Base-by-base conservation (phyloP, 257 asterid genomes). In the Ajuga chamaepitys region DNA sequence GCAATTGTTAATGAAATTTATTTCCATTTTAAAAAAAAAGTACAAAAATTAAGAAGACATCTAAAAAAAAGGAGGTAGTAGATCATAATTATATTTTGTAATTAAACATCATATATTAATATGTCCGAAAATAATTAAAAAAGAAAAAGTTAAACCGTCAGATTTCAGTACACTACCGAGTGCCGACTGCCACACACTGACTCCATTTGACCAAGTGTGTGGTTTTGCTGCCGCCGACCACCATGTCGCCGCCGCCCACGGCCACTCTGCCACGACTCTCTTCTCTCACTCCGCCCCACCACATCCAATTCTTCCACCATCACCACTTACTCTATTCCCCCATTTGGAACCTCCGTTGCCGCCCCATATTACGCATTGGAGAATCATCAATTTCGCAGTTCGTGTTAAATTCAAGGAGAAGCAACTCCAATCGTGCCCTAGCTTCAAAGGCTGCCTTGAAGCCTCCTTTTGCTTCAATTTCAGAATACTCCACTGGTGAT, bases 381-480 rank as follows among this genome's bases (percentile, higher is more conserved):
- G 10, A 22, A 2, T 34, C 59, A 38, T 40, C 20, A 26, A 41
- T 41, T 50, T 64, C 68, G 62, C 81, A 76, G 82, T 28, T 71
- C 1, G 17, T 51, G 52, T 32, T 54, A 3, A 77, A 26, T 40
- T 37, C 79, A 24, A 42, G 47, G 24, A 57, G 59, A 70, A 25
- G 41, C 40, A 58, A 30, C 4, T 32, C 28, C 0, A 62, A 47
- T 60, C 70, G 24, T 40, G 73, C 70, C 68, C 63, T 61, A 41
- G 50, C 72, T 64, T 80, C 75, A 53, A 73, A 80, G 63, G 37
- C 64, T 52, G 68, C 64, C 65, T 58, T 77, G 46, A 70, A 47
- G 64, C 88, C 86, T 41, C 61, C 68, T 24, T 70, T 44, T 41
- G 87, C 82, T 50, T 72, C 83, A 70, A 68, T 77, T 72, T 80